A percentile compares a stretch with the other conserved stretches of the same genome.
Evolutionary conservation across 345 rosid genomes (phyloP).

Genomic region (Hibiscus trionum): DNA sequence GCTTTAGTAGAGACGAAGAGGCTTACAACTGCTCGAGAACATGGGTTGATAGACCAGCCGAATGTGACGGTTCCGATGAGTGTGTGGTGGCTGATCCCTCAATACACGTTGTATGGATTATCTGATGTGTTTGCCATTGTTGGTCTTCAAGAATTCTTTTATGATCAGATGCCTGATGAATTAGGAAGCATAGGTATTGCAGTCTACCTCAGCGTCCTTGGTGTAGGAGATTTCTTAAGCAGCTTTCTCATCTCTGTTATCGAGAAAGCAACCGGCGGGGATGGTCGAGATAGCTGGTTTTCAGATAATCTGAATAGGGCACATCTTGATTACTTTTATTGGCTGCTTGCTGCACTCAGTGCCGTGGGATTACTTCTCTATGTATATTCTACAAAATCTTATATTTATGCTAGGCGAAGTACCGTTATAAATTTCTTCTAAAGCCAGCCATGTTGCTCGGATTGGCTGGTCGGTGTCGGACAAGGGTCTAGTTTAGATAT

Average conservation of each 20-base stretch:
- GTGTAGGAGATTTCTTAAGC: conserved; percentile 31
- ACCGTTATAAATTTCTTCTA: background rate
- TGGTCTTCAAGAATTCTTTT: conserved; percentile 39
- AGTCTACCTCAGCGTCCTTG: conserved; percentile 26
- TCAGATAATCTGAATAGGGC: conserved; percentile 21
- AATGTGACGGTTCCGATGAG: conserved; percentile 23
- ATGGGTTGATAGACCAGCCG: conserved; percentile 17
- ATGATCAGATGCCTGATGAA: conserved; percentile 28
- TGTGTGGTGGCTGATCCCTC: conserved; percentile 31
- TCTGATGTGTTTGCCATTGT: conserved; percentile 25
- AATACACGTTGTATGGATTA: conserved; percentile 21
- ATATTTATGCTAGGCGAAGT: conserved; percentile 15
- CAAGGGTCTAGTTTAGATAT: too few relatives aligned
- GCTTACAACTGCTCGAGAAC: conserved; percentile 21
- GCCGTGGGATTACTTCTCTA: background rate
- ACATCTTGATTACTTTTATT: conserved; percentile 33
- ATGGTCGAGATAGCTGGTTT: conserved; percentile 25
- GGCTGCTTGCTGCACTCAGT: conserved; percentile 30
- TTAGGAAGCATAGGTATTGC: conserved; percentile 30
- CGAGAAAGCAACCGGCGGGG: conserved; percentile 17
- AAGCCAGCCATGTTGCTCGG: too few relatives aligned
- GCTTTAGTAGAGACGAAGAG: conserved; percentile 34
- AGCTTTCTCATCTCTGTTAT: conserved; percentile 26
- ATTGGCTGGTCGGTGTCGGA: too few relatives aligned
- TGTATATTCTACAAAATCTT: conserved; percentile 19